These are phyloP conservation scores for Saturnispora dispora DNA, from an alignment of 805 yeast species.

Conservation along the genomic window DNA sequence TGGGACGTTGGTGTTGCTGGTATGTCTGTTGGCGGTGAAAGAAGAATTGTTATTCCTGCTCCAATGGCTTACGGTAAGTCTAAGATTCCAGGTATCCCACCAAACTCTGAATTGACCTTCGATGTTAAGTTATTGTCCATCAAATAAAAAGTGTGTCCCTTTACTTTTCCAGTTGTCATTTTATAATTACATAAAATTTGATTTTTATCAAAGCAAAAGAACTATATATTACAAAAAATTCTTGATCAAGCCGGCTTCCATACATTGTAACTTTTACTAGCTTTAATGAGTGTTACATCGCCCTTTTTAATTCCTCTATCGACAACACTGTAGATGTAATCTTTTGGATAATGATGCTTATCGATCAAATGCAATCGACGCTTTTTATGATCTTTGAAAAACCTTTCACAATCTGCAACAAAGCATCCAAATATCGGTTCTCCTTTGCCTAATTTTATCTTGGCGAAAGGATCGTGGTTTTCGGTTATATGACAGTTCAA, in stretches of 20 bases:
- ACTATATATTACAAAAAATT: background rate
- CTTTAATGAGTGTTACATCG: conserved; percentile 19
- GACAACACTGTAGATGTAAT: conserved; percentile 24
- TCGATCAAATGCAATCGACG: conserved; percentile 42
- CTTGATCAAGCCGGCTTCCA: conserved; percentile 12
- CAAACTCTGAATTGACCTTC: conserved; percentile 92
- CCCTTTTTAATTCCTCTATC: conserved; percentile 19
- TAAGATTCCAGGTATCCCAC: conserved; percentile 94
- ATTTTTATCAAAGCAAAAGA: background rate
- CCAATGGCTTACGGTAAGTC: conserved; percentile 94
- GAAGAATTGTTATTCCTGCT: conserved; percentile 93
- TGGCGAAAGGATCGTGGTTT: conserved; percentile 41
- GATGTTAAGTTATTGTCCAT: conserved; percentile 89
- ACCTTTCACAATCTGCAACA: conserved; percentile 31
- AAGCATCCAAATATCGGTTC: conserved; percentile 36
- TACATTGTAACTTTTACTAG: conserved; percentile 8
- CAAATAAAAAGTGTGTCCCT: conserved; percentile 41
- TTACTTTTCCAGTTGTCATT: background rate
- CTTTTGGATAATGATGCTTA: conserved; percentile 40
- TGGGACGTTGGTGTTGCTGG: conserved; percentile 99
- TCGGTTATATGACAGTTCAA: conserved; percentile 44
- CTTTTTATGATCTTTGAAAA: conserved; percentile 31
- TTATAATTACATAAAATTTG: background rate
- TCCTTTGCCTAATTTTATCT: conserved; percentile 31
- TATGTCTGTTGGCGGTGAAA: conserved; percentile 98